These are phyloP conservation scores for Chaetoceros muelleri DNA, from an alignment of 108 stramenopile genomes.

Conservation along the genomic window DNA sequence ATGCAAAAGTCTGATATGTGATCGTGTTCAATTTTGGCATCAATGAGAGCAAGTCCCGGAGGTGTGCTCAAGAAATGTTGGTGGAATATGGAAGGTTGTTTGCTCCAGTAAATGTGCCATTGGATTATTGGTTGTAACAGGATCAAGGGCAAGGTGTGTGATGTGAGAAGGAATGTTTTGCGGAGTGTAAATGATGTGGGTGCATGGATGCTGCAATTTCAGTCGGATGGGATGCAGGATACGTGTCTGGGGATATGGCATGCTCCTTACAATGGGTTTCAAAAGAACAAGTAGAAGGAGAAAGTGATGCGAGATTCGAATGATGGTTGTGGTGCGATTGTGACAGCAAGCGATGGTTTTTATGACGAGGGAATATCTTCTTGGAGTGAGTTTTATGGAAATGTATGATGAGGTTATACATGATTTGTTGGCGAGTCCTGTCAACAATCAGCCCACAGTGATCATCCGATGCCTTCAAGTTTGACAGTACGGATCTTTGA, in stretches of 20 bases:
- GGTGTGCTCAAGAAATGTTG: slow-evolving; percentile 41
- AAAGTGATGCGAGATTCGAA: too few species aligned
- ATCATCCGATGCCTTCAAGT: too few species aligned
- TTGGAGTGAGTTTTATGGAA: too few species aligned
- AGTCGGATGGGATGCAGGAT: slow-evolving; percentile 78
- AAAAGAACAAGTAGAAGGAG: slow-evolving; percentile 22
- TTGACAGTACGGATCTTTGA: too few species aligned
- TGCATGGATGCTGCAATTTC: slow-evolving; percentile 84
- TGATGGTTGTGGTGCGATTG: too few species aligned
- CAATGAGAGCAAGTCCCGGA: slow-evolving; percentile 56
- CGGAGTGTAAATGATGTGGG: slow-evolving; percentile 65
- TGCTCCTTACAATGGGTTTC: slow-evolving; percentile 74
- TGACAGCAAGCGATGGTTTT: too few species aligned
- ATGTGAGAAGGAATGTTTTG: slow-evolving; percentile 34
- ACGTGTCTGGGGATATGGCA: slow-evolving; percentile 84
- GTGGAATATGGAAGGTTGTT: slow-evolving; percentile 45
- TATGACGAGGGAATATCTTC: too few species aligned
- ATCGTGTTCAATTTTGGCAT: slow-evolving; percentile 81
- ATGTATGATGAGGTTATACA: too few species aligned
- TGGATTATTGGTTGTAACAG: slow-evolving; percentile 83
- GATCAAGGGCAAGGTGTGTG: slow-evolving; percentile 43
- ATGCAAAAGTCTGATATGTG: slow-evolving; percentile 34
- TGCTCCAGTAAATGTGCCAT: slow-evolving; percentile 64
- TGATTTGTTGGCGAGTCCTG: too few species aligned
- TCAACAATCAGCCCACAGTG: too few species aligned